Percentiles rank a stretch among this genome's conserved stretches.
Evolutionary conservation across 1,284 basidiomycete genomes (phyloP).

Genomic region (Rhizoctonia solani): DNA sequence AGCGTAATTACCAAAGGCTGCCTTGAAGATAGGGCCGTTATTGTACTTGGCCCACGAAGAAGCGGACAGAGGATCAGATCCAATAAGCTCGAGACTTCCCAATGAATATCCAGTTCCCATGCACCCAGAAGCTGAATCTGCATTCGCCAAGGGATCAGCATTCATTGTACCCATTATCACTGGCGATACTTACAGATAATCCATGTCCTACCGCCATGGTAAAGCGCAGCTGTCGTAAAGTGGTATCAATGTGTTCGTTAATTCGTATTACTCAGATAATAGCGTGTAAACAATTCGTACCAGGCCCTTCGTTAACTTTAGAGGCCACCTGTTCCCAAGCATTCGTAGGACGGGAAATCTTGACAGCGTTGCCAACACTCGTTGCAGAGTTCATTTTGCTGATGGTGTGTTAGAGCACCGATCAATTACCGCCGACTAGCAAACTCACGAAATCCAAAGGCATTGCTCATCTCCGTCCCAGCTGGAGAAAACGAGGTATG

Average conservation of each 20-base stretch:
- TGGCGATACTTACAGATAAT: slow-evolving; percentile 34
- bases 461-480: slow-evolving; percentile 48
- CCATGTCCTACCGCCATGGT: slow-evolving; percentile 32
- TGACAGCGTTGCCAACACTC: slow-evolving; percentile 46
- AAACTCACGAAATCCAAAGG: slow-evolving; percentile 46
- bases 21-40: slow-evolving; percentile 23
- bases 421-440: no score
- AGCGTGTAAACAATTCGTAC: background rate
- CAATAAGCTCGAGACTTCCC: slow-evolving; percentile 45
- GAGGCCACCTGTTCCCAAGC: slow-evolving; percentile 35
- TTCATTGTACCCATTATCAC: background rate
- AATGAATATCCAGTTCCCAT: slow-evolving; percentile 35
- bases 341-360: slow-evolving; percentile 48
- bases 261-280: background rate
- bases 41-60: slow-evolving; percentile 43
- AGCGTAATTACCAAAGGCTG: slow-evolving; percentile 38
- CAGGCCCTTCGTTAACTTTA: slow-evolving; percentile 35
- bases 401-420: background rate
- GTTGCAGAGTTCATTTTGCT: slow-evolving; percentile 48
- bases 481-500: slow-evolving; percentile 48
- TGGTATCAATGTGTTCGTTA: background rate
- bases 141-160: slow-evolving; percentile 6
- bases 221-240: slow-evolving; percentile 2
- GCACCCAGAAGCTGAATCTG: slow-evolving; percentile 34
- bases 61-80: slow-evolving; percentile 46